These are phyloP conservation scores for Colletotrichum orchidophilum DNA, from an alignment of 2,329 filamentous ascomycete species.

Conservation along the genomic window DNA sequence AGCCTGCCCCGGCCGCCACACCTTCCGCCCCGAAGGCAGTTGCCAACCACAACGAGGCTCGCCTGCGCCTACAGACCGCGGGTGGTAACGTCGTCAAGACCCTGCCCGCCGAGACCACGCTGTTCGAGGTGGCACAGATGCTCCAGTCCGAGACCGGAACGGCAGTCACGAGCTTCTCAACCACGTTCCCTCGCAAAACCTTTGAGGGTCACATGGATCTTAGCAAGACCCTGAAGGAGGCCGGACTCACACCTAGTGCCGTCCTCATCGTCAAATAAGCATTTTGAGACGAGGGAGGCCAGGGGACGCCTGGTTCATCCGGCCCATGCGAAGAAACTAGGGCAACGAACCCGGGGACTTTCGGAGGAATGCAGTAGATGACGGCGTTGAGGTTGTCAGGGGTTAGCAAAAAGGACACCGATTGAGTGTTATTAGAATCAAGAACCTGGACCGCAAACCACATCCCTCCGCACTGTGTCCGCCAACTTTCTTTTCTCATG, in stretches of 20 bases:
- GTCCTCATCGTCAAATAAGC: constrained; percentile 77
- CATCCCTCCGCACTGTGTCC: background rate
- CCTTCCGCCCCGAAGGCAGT: constrained; percentile 67
- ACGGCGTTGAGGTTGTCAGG: background rate
- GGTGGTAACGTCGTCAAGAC: constrained; percentile 86
- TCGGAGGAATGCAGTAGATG: background rate
- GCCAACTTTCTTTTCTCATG: background rate
- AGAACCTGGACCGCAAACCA: background rate
- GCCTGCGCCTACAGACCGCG: constrained; percentile 82
- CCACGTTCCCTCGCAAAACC: constrained; percentile 87
- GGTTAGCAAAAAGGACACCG: background rate
- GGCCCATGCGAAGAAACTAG: too few relatives aligned
- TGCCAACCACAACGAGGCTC: constrained; percentile 80
- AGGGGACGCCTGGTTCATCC: background rate
- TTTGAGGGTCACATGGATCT: constrained; percentile 78
- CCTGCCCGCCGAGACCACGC: constrained; percentile 85
- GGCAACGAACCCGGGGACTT: background rate
- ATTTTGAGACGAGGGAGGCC: constrained; percentile 11
- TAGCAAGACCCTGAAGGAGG: constrained; percentile 90
- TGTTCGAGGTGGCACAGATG: constrained; percentile 89
- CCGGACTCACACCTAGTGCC: constrained; percentile 89
- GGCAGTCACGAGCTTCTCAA: constrained; percentile 79
- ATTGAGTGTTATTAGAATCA: background rate
- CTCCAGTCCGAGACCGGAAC: constrained; percentile 76
- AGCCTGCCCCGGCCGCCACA: constrained; percentile 57